These are phyloP conservation scores for Medicago ruthenica DNA, from an alignment of 306 rosid genomes.

Conservation along the genomic window DNA sequence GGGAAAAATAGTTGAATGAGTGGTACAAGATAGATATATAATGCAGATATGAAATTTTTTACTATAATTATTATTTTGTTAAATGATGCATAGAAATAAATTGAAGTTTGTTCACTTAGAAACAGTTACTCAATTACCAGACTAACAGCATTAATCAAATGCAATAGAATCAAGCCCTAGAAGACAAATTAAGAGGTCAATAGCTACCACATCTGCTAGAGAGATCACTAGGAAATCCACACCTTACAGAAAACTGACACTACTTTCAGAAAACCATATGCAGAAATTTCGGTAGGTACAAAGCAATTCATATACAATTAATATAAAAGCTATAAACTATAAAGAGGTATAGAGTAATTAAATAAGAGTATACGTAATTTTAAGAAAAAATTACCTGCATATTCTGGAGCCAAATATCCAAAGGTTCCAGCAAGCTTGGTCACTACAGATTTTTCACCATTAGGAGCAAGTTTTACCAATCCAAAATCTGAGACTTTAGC, in stretches of 20 bases:
- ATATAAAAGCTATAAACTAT: conserved; percentile 14
- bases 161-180: conserved; percentile 30
- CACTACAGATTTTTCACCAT: conserved; percentile 83
- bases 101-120: conserved; percentile 1
- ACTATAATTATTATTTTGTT: background rate
- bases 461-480: conserved; percentile 96
- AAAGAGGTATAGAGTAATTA: background rate
- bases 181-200: background rate
- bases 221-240: conserved; percentile 15
- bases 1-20: no score
- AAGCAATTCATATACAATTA: conserved; percentile 23
- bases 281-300: background rate
- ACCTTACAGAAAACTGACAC: background rate
- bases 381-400: conserved; percentile 72
- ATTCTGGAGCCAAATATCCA: conserved; percentile 98
- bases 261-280: conserved; percentile 19
- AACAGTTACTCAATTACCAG: conserved; percentile 16
- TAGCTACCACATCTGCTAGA: background rate
- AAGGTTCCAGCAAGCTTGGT: conserved; percentile 98
- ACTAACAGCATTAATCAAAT: conserved; percentile 26
- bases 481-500: conserved; percentile 98
- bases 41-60: background rate
- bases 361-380: background rate
- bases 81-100: conserved; percentile 16
- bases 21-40: background rate